Percentiles rank a stretch among this genome's conserved stretches.
phyloP scores from a whole-genome alignment of 345 rosid genomes.

The Combretum micranthum region DNA sequence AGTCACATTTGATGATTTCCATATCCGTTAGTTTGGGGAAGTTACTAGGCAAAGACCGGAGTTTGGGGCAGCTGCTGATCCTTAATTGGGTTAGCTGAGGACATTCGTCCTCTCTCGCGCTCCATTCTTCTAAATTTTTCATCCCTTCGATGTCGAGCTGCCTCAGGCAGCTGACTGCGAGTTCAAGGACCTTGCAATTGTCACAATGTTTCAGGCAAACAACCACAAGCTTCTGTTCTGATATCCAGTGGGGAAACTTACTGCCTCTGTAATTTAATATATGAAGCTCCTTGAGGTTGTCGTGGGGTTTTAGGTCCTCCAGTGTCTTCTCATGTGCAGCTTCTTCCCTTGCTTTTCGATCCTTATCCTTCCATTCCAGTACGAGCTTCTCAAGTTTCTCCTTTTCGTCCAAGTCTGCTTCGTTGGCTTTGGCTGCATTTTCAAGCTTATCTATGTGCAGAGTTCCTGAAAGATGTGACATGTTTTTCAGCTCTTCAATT shows the following conservation, averaged over 20 bases:
- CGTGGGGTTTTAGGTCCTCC: slow-evolving; percentile 16
- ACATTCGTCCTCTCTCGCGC: slow-evolving; percentile 6
- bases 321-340: slow-evolving; percentile 11
- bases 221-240: not conserved
- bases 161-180: slow-evolving; percentile 9
- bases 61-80: too few relatives aligned
- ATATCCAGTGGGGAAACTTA: too few relatives aligned
- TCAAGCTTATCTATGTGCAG: slow-evolving; percentile 16
- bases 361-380: slow-evolving; percentile 11
- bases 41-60: too few relatives aligned
- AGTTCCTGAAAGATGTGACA: slow-evolving; percentile 13
- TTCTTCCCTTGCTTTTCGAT: not conserved
- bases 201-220: slow-evolving; percentile 11
- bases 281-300: slow-evolving; percentile 6
- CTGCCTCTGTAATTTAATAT: too few relatives aligned
- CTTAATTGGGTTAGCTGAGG: too few relatives aligned
- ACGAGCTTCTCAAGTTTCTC: slow-evolving; percentile 5
- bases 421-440: slow-evolving; percentile 8
- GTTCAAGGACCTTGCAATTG: slow-evolving; percentile 7
- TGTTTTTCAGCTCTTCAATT: slow-evolving; percentile 13
- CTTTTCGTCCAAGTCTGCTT: slow-evolving; percentile 13
- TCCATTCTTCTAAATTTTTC: slow-evolving; percentile 11
- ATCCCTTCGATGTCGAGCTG: slow-evolving; percentile 14
- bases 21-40: too few relatives aligned
- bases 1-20: too few relatives aligned